Percentiles rank a stretch among this genome's conserved stretches.
phyloP scores from a whole-genome alignment of 2,329 filamentous ascomycete species.

The Bertia moriformis region DNA sequence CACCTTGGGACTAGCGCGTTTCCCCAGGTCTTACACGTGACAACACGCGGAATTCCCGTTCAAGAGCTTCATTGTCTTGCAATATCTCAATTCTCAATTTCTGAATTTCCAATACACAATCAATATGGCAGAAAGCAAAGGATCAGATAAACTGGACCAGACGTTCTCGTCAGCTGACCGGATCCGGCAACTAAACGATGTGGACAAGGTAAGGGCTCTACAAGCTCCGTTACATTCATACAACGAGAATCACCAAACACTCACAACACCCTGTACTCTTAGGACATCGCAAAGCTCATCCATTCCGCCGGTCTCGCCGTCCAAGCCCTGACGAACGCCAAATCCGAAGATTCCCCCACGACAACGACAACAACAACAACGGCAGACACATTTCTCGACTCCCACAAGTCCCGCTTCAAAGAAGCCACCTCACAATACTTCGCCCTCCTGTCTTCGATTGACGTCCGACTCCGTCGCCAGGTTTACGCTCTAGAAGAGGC shows the following conservation, averaged over 20 bases:
- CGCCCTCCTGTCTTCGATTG: constrained; percentile 31
- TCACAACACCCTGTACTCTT: neutral
- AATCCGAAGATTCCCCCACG: constrained; percentile 11
- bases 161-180: constrained; percentile 32
- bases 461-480: constrained; percentile 33
- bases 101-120: neutral
- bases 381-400: constrained; percentile 18
- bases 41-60: no score
- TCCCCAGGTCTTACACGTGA: neutral
- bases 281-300: constrained; percentile 35
- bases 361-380: constrained; percentile 8
- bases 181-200: constrained; percentile 38
- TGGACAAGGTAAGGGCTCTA: constrained; percentile 26
- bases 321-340: constrained; percentile 31
- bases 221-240: neutral
- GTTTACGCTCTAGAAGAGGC: constrained; percentile 41
- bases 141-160: constrained; percentile 9
- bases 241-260: constrained; percentile 1
- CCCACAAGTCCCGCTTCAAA: constrained; percentile 30
- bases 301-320: constrained; percentile 36
- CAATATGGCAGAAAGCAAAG: constrained; percentile 3
- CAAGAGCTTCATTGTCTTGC: no score
- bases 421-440: constrained; percentile 32
- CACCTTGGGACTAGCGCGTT: neutral
- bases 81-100: no score